Percentiles rank a stretch among this genome's conserved stretches.
phyloP scores from a whole-genome alignment of 1,284 basidiomycete genomes.

The Mycosarcoma mackinlayi region DNA sequence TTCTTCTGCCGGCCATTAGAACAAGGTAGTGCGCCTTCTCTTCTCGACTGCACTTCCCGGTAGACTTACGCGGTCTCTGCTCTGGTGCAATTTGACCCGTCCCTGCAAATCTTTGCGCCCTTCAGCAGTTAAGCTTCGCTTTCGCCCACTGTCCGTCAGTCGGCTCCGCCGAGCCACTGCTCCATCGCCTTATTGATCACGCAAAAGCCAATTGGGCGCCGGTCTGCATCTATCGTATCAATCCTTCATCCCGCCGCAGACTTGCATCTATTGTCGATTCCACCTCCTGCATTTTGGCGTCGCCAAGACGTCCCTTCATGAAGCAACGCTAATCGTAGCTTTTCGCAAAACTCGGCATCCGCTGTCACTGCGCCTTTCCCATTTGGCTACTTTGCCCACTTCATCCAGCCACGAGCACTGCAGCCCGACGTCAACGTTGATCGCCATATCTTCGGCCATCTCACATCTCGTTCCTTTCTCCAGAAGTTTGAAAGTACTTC shows the following conservation, averaged over 20 bases:
- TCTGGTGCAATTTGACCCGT: too few relatives aligned
- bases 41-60: too few relatives aligned
- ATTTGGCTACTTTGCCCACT: conserved; percentile 9
- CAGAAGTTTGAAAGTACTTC: neutral
- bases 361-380: conserved; percentile 21
- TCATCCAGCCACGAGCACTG: conserved; percentile 3
- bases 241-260: neutral
- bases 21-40: too few relatives aligned
- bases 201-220: neutral
- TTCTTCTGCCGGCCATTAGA: too few relatives aligned
- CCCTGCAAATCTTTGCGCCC: too few relatives aligned
- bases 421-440: conserved; percentile 19
- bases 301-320: conserved; percentile 7
- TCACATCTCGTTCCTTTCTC: neutral
- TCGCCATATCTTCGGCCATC: neutral
- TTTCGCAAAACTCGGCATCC: conserved; percentile 1
- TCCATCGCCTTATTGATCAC: neutral
- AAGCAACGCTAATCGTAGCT: neutral
- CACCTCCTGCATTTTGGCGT: conserved; percentile 23
- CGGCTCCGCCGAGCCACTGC: neutral
- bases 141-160: neutral
- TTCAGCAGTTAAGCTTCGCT: neutral
- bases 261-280: neutral
- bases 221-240: neutral
- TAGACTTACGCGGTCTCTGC: too few relatives aligned